Percentiles rank a stretch among this genome's conserved stretches.
These are phyloP conservation scores for Saturnispora kantuleensis DNA, from an alignment of 805 yeast genomes.

Conservation along the genomic window DNA sequence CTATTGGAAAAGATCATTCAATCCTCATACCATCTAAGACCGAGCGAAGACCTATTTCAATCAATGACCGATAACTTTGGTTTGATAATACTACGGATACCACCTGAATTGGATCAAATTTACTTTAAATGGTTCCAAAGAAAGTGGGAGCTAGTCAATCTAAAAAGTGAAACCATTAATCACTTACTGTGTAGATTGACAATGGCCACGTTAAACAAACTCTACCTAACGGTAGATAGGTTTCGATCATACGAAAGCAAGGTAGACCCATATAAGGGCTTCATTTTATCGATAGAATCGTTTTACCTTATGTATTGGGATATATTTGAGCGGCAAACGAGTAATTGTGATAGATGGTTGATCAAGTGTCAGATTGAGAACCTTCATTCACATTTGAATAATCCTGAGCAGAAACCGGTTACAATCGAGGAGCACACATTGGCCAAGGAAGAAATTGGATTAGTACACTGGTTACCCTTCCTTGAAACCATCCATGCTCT, in stretches of 20 bases:
- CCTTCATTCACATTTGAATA: neutral
- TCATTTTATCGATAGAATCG: neutral
- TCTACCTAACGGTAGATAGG: too few species aligned
- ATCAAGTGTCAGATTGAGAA: neutral
- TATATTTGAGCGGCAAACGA: neutral
- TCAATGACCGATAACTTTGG: neutral
- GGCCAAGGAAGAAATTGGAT: too few species aligned
- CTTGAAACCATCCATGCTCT: too few species aligned
- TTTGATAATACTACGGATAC: neutral
- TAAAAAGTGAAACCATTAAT: too few species aligned
- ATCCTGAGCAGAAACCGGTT: neutral
- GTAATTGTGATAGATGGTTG: neutral
- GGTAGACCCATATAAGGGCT: neutral
- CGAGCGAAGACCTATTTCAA: neutral
- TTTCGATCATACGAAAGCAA: too few species aligned
- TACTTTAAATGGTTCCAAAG: too few species aligned
- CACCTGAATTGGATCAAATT: too few species aligned
- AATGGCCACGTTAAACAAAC: too few species aligned
- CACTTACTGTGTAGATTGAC: too few species aligned
- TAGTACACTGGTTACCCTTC: too few species aligned
- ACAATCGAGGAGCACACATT: too few species aligned
- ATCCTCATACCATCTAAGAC: neutral
- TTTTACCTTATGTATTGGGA: neutral
- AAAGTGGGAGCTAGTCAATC: too few species aligned
- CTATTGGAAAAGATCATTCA: neutral